These are phyloP conservation scores for Sporothrix pseudoabietina DNA, from an alignment of 2,329 filamentous ascomycete species.

Conservation along the genomic window DNA sequence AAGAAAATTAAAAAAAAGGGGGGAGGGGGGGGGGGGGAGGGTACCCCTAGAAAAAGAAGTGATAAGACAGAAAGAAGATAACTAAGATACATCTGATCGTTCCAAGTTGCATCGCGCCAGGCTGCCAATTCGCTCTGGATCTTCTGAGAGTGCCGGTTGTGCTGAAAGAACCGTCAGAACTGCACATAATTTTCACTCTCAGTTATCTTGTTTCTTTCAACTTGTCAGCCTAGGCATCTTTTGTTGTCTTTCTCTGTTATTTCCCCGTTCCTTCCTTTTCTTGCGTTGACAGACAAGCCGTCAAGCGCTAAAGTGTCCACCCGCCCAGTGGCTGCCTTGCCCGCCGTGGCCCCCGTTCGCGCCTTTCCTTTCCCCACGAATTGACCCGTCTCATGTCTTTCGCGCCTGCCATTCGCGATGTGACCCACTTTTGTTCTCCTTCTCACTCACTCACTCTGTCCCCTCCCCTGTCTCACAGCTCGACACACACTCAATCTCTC, in stretches of 20 bases:
- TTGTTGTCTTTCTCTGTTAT: not conserved
- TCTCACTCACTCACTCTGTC: not conserved
- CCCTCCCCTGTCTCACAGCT: not conserved
- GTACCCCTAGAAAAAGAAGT: not conserved
- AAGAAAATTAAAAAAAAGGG: not conserved
- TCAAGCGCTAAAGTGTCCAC: not conserved
- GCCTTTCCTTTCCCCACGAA: slow-evolving; percentile 16
- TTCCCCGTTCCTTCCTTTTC: not conserved
- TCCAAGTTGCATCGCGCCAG: not conserved
- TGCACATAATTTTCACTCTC: not conserved
- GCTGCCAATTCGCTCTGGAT: not conserved
- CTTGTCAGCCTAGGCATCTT: slow-evolving; percentile 21
- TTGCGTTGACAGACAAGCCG: not conserved
- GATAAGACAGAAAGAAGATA: not conserved
- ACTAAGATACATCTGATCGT: not conserved
- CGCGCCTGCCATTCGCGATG: slow-evolving; percentile 6
- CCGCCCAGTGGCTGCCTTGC: slow-evolving; percentile 19
- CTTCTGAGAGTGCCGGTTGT: not conserved
- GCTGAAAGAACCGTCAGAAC: not conserved
- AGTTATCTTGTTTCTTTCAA: not conserved
- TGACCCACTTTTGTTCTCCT: not conserved
- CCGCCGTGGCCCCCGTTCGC: slow-evolving; percentile 14
- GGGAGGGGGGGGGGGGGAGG: no score
- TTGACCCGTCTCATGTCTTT: not conserved
- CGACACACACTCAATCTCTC: not conserved